Evolutionary conservation across 306 rosid species (phyloP).

Genomic region (Styphnolobium japonicum): DNA sequence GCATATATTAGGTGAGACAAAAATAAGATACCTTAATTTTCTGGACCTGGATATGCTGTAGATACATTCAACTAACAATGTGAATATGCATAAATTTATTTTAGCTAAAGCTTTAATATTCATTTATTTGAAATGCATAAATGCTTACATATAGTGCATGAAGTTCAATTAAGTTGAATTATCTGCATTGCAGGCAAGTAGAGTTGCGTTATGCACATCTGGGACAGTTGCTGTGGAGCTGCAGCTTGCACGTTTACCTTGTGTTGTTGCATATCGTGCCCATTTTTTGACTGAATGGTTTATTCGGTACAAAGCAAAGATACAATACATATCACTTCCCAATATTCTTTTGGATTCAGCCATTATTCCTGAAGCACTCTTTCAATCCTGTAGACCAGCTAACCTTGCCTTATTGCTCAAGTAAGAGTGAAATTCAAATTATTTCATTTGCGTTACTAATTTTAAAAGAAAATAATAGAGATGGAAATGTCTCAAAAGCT

Average conservation of each 20-base stretch:
- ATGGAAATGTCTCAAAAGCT: not conserved
- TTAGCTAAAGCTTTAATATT: not conserved
- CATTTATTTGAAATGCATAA: not conserved
- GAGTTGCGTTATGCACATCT: slow-evolving; percentile 81
- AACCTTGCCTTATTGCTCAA: slow-evolving; percentile 52
- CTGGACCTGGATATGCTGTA: not conserved
- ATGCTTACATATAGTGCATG: slow-evolving; percentile 6
- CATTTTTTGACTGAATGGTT: slow-evolving; percentile 84
- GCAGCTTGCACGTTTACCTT: slow-evolving; percentile 86
- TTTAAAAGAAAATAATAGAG: not conserved
- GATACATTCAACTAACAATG: not conserved
- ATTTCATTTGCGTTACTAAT: not conserved
- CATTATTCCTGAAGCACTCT: slow-evolving; percentile 82
- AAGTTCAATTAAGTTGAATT: slow-evolving; percentile 20
- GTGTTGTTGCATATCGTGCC: slow-evolving; percentile 82
- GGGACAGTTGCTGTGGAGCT: slow-evolving; percentile 84
- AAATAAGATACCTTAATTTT: not conserved
- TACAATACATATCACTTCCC: slow-evolving; percentile 73
- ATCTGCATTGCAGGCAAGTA: slow-evolving; percentile 68
- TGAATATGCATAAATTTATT: not conserved
- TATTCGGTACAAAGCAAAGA: slow-evolving; percentile 61
- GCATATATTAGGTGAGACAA: not conserved
- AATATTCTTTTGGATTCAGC: slow-evolving; percentile 75
- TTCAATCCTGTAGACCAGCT: slow-evolving; percentile 57
- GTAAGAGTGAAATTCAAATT: slow-evolving; percentile 32